A percentile compares a stretch with the other conserved stretches of the same genome.
Conservation (phyloP, 139 green algal genomes). For the Chlamydomonas asymmetrica region DNA sequence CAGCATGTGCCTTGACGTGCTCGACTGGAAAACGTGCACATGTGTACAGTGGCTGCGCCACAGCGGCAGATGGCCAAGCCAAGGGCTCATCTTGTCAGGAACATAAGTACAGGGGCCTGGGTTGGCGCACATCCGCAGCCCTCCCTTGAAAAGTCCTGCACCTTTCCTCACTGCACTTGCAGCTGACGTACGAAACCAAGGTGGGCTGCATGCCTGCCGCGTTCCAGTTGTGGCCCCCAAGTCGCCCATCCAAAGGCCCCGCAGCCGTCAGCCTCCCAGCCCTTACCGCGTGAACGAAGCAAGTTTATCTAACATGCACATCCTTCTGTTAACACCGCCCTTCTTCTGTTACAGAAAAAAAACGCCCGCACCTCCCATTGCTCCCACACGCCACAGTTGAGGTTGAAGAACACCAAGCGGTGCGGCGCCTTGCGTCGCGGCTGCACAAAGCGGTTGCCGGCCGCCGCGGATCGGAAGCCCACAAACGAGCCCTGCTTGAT, state of each 20-base stretch:
- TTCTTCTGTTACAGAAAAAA: neutral
- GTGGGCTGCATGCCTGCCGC: no score
- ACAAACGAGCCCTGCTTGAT: slow-evolving; percentile 57
- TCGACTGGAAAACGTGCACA: no score
- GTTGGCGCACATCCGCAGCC: no score
- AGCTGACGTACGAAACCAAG: no score
- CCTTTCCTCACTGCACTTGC: no score
- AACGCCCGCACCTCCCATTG: slow-evolving; percentile 62
- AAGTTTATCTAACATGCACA: neutral
- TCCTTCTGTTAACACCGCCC: neutral
- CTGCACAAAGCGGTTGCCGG: slow-evolving; percentile 70
- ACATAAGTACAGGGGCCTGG: no score
- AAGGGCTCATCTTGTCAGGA: no score
- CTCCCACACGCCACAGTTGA: slow-evolving; percentile 74
- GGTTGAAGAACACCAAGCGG: slow-evolving; percentile 70
- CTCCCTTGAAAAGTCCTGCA: no score
- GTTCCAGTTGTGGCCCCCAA: neutral
- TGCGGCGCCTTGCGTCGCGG: slow-evolving; percentile 53
- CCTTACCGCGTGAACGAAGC: neutral
- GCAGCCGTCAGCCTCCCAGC: neutral
- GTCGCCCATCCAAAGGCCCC: neutral
- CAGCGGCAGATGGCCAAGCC: no score
- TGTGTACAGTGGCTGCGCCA: no score
- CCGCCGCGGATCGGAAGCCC: slow-evolving; percentile 58
- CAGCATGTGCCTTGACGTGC: neutral